A percentile compares a stretch with the other conserved stretches of the same genome.
Evolutionary conservation across 495 filamentous ascomycete species (phyloP).

Genomic region (Rhypophila decipiens): DNA sequence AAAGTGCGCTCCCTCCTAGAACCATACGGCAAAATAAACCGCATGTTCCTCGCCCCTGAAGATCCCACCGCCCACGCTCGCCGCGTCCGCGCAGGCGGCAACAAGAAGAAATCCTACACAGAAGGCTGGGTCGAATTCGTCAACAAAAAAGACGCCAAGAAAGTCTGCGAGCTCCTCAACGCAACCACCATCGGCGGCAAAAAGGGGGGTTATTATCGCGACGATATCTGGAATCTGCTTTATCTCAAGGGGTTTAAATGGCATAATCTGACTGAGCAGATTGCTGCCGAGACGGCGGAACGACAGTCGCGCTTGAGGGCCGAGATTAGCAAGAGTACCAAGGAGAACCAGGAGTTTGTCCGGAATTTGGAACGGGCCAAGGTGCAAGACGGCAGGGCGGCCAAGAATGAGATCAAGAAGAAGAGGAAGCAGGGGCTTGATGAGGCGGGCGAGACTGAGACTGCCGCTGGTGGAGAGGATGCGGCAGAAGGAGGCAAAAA

Average conservation of each 20-base stretch:
- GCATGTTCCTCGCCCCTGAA: slow-evolving; percentile 83
- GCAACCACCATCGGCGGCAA: slow-evolving; percentile 75
- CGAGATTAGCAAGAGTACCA: slow-evolving; percentile 70
- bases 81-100: slow-evolving; percentile 64
- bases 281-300: slow-evolving; percentile 75
- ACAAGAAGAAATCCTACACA: slow-evolving; percentile 79
- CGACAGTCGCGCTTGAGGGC: slow-evolving; percentile 70
- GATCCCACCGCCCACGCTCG: slow-evolving; percentile 53
- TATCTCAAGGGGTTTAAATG: slow-evolving; percentile 87
- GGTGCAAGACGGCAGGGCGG: slow-evolving; percentile 63
- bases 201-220: slow-evolving; percentile 83
- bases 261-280: slow-evolving; percentile 48
- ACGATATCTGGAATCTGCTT: slow-evolving; percentile 77
- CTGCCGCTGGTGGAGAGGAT: slow-evolving; percentile 15
- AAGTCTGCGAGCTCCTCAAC: slow-evolving; percentile 80
- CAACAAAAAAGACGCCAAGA: slow-evolving; percentile 58
- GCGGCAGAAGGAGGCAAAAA: slow-evolving; percentile 11
- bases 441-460: slow-evolving; percentile 8
- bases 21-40: slow-evolving; percentile 69
- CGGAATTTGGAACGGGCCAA: slow-evolving; percentile 69
- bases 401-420: slow-evolving; percentile 57
- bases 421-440: slow-evolving; percentile 30
- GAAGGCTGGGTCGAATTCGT: slow-evolving; percentile 95
- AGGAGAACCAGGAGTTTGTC: slow-evolving; percentile 79
- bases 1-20: slow-evolving; percentile 73